A percentile compares a stretch with the other conserved stretches of the same genome.
These are phyloP conservation scores for Pseudonectria buxi DNA, from an alignment of 2,329 filamentous ascomycete species.

Conservation along the genomic window DNA sequence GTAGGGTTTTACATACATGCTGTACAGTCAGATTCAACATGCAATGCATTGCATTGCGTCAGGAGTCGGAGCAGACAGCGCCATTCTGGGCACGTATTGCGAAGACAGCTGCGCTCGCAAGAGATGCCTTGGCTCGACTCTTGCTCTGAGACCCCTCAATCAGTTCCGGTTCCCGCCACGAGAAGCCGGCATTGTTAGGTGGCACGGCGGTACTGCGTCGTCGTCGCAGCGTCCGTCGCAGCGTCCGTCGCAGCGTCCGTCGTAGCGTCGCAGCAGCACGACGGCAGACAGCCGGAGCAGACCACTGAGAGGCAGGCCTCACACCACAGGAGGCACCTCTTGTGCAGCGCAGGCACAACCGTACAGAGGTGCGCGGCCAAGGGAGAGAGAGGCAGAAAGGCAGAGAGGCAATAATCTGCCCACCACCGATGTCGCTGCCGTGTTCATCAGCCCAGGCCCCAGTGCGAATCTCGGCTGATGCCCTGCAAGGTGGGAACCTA, in stretches of 20 bases:
- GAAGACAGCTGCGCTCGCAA: too few species aligned
- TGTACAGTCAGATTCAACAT: too few species aligned
- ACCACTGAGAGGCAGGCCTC: slow-evolving; percentile 16
- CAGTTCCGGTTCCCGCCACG: too few species aligned
- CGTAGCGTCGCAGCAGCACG: slow-evolving; percentile 6
- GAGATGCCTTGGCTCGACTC: too few species aligned
- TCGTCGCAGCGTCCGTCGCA: slow-evolving; percentile 5
- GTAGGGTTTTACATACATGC: too few species aligned
- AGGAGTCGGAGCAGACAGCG: too few species aligned
- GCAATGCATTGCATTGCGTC: too few species aligned
- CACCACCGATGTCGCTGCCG: slow-evolving; percentile 24
- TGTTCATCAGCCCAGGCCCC: slow-evolving; percentile 23
- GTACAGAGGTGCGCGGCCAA: slow-evolving; percentile 21
- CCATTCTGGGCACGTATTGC: too few species aligned
- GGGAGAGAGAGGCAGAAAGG: slow-evolving; percentile 12
- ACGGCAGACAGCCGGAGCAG: slow-evolving; percentile 16
- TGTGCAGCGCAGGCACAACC: slow-evolving; percentile 11
- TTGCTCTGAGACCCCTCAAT: too few species aligned
- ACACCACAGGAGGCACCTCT: slow-evolving; percentile 19
- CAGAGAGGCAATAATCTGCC: slow-evolving; percentile 23
- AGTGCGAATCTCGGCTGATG: slow-evolving; percentile 23
- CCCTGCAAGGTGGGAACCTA: slow-evolving; percentile 18
- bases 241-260: slow-evolving; percentile 8
- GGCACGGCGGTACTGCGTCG: too few species aligned
- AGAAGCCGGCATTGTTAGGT: too few species aligned